phyloP scores from a whole-genome alignment of 2,329 filamentous ascomycete species.

The Acephala macrosclerotiorum region DNA sequence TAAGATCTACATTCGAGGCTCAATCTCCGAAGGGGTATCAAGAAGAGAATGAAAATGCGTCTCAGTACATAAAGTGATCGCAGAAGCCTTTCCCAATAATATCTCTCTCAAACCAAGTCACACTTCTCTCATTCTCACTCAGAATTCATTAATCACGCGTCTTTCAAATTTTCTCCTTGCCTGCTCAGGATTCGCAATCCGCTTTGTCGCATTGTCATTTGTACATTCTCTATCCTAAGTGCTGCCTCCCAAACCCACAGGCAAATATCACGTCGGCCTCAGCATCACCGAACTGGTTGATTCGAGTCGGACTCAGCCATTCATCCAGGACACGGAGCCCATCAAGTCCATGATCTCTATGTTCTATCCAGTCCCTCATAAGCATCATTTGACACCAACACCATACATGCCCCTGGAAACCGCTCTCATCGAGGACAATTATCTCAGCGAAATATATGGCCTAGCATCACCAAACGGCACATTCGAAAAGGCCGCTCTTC shows the following conservation, averaged over 20 bases:
- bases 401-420: background rate
- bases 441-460: background rate
- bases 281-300: slow-evolving; percentile 29
- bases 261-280: slow-evolving; percentile 28
- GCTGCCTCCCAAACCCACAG: slow-evolving; percentile 26
- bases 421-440: slow-evolving; percentile 25
- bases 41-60: too few relatives aligned
- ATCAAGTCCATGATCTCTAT: background rate
- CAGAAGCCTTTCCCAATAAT: background rate
- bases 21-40: too few relatives aligned
- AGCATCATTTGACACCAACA: background rate
- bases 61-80: too few relatives aligned
- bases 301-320: slow-evolving; percentile 22
- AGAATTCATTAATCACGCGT: background rate
- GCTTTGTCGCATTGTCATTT: background rate
- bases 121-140: background rate
- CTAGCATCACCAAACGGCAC: background rate
- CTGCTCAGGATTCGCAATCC: background rate
- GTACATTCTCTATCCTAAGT: background rate
- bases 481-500: slow-evolving; percentile 11
- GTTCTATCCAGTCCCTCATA: background rate
- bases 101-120: background rate
- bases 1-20: too few relatives aligned
- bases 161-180: background rate
- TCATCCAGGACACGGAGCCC: slow-evolving; percentile 13